A percentile compares a stretch with the other conserved stretches of the same genome.
Evolutionary conservation across 2,329 filamentous ascomycete genomes (phyloP).

Genomic region (Diaporthe sp.): DNA sequence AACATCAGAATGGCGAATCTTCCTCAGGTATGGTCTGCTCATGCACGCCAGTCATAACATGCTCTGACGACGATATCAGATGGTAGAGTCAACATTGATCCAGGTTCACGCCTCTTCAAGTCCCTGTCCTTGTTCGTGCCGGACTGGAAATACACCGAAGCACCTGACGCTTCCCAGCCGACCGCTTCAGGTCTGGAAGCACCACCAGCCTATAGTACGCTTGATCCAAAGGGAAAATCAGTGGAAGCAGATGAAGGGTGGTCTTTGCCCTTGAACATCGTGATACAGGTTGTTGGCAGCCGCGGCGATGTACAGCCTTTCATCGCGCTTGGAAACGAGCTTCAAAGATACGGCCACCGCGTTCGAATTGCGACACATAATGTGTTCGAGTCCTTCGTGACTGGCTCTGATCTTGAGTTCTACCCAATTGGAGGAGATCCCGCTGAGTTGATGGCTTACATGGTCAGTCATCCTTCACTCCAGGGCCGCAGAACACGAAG

Average conservation of each 20-base stretch:
- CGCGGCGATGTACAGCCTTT: background rate
- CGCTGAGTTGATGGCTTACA: background rate
- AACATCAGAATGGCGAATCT: background rate
- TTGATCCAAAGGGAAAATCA: too few relatives aligned
- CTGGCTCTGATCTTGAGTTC: background rate
- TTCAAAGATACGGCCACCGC: background rate
- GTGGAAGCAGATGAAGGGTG: background rate
- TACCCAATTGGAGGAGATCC: background rate
- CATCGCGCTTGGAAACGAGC: slow-evolving; percentile 5
- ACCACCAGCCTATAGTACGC: background rate
- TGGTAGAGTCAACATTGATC: slow-evolving; percentile 1
- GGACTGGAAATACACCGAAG: background rate
- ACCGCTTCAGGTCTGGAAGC: background rate
- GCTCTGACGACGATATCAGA: background rate
- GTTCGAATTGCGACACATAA: background rate
- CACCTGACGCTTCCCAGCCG: background rate
- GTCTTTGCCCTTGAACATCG: background rate
- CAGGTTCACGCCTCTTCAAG: background rate
- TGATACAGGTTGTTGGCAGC: slow-evolving; percentile 7
- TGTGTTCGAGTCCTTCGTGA: background rate
- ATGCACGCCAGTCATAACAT: too few relatives aligned
- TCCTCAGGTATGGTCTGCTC: background rate
- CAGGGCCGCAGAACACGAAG: background rate
- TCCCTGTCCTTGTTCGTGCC: slow-evolving; percentile 5
- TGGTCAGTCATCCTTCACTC: background rate